A percentile compares a stretch with the other conserved stretches of the same genome.
Evolutionary conservation across 768 basidiomycete genomes (phyloP).

Genomic region (Rhizopogon vinicolor): DNA sequence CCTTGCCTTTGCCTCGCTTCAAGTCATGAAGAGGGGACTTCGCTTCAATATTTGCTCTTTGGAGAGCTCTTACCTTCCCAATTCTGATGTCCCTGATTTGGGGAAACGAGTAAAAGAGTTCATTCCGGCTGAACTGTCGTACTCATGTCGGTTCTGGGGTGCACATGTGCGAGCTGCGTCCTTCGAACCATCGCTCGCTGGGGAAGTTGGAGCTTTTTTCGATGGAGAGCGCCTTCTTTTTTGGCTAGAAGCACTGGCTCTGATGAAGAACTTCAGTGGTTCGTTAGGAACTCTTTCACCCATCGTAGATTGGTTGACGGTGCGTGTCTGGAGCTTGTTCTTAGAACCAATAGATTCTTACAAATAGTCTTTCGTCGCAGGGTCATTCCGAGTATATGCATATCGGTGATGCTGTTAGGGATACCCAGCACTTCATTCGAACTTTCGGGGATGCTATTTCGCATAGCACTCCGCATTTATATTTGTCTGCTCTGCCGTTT

Average conservation of each 20-base stretch:
- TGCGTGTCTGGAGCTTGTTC: no score
- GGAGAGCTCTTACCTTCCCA: conserved; percentile 21
- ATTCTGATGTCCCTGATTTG: conserved; percentile 16
- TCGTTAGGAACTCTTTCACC: background rate
- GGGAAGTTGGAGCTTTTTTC: background rate
- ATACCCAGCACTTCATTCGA: background rate
- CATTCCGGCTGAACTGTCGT: background rate
- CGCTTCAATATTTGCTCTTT: conserved; percentile 30
- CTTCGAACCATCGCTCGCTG: background rate
- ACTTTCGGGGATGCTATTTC: background rate
- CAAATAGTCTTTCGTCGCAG: no score
- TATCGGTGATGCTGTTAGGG: background rate
- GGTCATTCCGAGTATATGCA: background rate
- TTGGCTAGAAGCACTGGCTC: conserved; percentile 1
- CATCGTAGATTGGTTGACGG: background rate
- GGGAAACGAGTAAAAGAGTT: background rate
- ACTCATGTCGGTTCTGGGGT: conserved; percentile 3
- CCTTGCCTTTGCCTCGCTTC: conserved; percentile 12
- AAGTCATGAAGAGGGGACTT: conserved; percentile 21
- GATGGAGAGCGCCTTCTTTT: conserved; percentile 3
- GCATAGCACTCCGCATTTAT: conserved; percentile 20
- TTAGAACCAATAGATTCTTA: no score
- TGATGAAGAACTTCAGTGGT: background rate
- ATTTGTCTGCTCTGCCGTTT: conserved; percentile 26
- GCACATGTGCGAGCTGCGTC: background rate